Conservation (phyloP, 495 filamentous ascomycete species). For the Lasiosphaeria hispida region DNA sequence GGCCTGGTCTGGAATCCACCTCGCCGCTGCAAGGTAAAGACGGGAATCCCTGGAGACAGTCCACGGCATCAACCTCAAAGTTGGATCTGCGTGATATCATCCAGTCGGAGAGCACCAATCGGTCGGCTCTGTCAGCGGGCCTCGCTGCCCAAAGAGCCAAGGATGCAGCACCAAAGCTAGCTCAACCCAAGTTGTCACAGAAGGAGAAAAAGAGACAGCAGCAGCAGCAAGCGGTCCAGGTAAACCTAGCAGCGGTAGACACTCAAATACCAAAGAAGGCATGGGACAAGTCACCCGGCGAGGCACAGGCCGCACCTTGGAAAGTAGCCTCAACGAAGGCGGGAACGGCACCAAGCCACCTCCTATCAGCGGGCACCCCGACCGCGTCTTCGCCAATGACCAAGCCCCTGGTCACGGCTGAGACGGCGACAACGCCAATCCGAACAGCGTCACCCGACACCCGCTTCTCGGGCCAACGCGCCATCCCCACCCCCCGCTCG, state of each 20-base stretch:
- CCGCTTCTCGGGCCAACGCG: slow-evolving; percentile 50
- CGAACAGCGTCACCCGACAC: slow-evolving; percentile 56
- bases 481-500: background rate
- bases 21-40: slow-evolving; percentile 18
- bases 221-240: slow-evolving; percentile 50
- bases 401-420: slow-evolving; percentile 40
- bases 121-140: slow-evolving; percentile 72
- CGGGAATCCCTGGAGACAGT: slow-evolving; percentile 60
- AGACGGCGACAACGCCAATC: slow-evolving; percentile 31
- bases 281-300: slow-evolving; percentile 29
- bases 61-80: slow-evolving; percentile 57
- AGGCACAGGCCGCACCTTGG: slow-evolving; percentile 65
- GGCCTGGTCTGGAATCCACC: background rate
- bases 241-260: slow-evolving; percentile 21
- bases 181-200: slow-evolving; percentile 68
- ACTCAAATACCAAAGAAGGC: slow-evolving; percentile 27
- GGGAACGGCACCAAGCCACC: slow-evolving; percentile 32
- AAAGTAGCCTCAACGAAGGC: slow-evolving; percentile 47
- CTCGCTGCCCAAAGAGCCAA: slow-evolving; percentile 54
- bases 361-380: slow-evolving; percentile 34
- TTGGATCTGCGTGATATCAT: slow-evolving; percentile 82
- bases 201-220: slow-evolving; percentile 85
- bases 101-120: slow-evolving; percentile 62
- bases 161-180: slow-evolving; percentile 32
- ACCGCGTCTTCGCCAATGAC: slow-evolving; percentile 46